These are phyloP conservation scores for Puccinia hordei DNA, from an alignment of 1,284 basidiomycete species.

Conservation along the genomic window DNA sequence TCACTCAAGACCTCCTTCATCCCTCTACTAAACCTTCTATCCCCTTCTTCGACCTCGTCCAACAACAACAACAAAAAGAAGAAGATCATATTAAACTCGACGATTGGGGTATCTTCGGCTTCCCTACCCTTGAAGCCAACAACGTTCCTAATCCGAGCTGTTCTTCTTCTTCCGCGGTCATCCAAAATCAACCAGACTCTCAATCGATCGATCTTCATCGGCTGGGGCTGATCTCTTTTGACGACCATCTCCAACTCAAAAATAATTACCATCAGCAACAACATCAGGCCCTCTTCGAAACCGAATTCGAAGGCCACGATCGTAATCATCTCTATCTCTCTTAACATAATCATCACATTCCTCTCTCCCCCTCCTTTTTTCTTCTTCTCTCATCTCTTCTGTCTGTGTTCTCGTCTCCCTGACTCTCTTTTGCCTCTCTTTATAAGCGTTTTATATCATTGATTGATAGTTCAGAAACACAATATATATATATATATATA, in stretches of 20 bases:
- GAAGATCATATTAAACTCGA: not conserved
- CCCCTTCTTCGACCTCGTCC: not conserved
- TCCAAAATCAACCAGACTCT: not conserved
- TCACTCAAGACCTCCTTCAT: too few species aligned
- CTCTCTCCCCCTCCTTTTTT: not conserved
- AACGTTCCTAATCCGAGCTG: not conserved
- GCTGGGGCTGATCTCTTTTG: not conserved
- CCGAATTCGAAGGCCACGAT: not conserved
- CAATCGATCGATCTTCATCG: not conserved
- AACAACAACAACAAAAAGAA: not conserved
- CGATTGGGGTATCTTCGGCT: constrained; percentile 6
- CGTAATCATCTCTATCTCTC: not conserved
- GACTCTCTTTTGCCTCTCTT: too few species aligned
- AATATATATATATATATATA: not conserved
- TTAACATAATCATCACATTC: too few species aligned
- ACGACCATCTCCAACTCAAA: not conserved
- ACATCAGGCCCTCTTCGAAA: not conserved
- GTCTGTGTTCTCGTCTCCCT: too few species aligned
- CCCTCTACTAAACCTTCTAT: too few species aligned
- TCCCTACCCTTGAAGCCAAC: not conserved
- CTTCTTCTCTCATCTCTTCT: not conserved
- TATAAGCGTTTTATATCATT: too few species aligned
- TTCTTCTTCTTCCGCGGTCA: not conserved
- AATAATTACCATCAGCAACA: too few species aligned
- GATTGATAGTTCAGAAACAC: too few species aligned